Conservation (phyloP, 441 rosid genomes). For the Pelargonium australe region DNA sequence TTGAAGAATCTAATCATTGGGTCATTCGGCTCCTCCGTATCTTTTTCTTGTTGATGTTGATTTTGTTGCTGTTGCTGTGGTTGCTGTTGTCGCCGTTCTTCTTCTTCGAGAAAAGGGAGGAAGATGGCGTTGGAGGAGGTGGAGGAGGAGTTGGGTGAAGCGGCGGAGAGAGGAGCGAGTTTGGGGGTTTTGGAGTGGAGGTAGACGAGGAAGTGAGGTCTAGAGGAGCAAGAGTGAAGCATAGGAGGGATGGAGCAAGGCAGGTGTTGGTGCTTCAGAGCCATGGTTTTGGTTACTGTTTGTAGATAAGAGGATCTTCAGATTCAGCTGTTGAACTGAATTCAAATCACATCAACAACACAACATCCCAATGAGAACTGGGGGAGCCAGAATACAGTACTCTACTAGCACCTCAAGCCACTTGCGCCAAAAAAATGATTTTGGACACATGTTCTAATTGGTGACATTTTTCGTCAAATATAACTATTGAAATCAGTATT, state of each 20-base stretch:
- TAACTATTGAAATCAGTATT: no score
- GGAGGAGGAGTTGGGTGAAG: no score
- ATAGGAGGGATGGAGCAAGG: background rate
- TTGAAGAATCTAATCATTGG: conserved; percentile 41
- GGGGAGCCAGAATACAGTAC: no score
- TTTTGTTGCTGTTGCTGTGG: background rate
- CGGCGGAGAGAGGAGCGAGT: conserved; percentile 24
- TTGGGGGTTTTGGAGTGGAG: conserved; percentile 17
- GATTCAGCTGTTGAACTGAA: no score
- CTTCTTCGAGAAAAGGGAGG: conserved; percentile 44
- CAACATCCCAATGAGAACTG: no score
- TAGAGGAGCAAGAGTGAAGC: conserved; percentile 4
- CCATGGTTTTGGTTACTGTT: background rate
- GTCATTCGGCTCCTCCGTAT: no score
- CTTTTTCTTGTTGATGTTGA: background rate
- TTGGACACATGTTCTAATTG: no score
- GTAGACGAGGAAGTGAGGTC: conserved; percentile 14
- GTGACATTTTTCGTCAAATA: no score
- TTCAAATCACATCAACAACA: no score
- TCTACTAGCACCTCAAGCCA: no score
- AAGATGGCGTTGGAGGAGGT: conserved; percentile 43
- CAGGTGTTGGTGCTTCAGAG: background rate
- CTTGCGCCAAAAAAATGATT: no score
- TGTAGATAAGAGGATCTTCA: no score
- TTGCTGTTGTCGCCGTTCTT: conserved; percentile 15